Conservation (phyloP, 2,329 filamentous ascomycete species). For the Triangularia setosa region DNA sequence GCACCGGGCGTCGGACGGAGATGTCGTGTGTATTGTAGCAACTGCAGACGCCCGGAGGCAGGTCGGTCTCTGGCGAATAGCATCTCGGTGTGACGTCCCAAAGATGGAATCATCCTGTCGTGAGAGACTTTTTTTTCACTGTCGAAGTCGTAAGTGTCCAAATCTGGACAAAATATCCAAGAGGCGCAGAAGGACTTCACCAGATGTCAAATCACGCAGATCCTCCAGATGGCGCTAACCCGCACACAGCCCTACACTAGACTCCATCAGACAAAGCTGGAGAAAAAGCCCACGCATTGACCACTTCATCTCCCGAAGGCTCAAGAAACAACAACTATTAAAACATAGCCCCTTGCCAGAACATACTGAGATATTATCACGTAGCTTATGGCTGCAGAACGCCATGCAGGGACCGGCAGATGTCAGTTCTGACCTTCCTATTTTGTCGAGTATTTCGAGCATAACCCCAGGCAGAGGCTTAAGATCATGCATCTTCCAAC, state of each 20-base stretch:
- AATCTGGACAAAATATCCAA: neutral
- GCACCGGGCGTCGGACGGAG: neutral
- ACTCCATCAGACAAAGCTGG: neutral
- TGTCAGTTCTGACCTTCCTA: conserved; percentile 5
- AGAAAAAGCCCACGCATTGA: neutral
- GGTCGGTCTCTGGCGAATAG: neutral
- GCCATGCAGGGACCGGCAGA: conserved; percentile 3
- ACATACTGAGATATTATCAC: neutral
- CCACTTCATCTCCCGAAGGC: neutral
- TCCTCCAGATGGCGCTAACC: conserved; percentile 6
- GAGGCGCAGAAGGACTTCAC: conserved; percentile 5
- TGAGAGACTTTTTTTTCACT: neutral
- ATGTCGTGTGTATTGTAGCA: neutral
- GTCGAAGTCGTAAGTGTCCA: neutral
- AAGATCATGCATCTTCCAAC: neutral
- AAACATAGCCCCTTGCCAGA: neutral
- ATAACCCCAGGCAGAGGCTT: neutral
- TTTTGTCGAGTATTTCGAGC: neutral
- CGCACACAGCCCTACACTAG: conserved; percentile 20
- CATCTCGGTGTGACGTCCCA: neutral
- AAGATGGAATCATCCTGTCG: neutral
- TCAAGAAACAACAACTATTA: neutral
- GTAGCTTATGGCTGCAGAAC: neutral
- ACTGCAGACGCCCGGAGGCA: neutral
- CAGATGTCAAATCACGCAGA: conserved; percentile 13